These are phyloP conservation scores for Monosporascus ibericus DNA, from an alignment of 2,329 filamentous ascomycete species.

Conservation along the genomic window DNA sequence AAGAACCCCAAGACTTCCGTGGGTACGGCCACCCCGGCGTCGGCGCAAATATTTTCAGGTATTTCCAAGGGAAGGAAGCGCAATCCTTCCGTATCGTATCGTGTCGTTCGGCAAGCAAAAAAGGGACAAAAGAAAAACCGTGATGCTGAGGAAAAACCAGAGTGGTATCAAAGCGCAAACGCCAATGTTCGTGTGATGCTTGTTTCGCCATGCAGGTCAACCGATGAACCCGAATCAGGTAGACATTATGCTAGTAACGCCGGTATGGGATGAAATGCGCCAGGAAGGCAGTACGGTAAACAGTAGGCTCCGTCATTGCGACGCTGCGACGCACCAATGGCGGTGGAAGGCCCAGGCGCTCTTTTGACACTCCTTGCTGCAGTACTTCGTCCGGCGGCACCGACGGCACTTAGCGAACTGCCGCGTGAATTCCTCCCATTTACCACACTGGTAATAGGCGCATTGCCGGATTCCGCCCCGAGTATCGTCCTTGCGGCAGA, in stretches of 20 bases:
- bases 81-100: neutral
- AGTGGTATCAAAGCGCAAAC: slow-evolving; percentile 32
- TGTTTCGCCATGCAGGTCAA: slow-evolving; percentile 31
- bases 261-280: slow-evolving; percentile 20
- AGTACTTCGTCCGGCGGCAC: slow-evolving; percentile 95
- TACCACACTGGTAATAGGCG: slow-evolving; percentile 95
- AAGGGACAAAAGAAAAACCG: slow-evolving; percentile 25
- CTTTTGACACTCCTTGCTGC: slow-evolving; percentile 99
- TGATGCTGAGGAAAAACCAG: slow-evolving; percentile 28
- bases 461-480: slow-evolving; percentile 93
- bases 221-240: slow-evolving; percentile 26
- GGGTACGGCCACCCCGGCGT: neutral
- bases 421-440: slow-evolving; percentile 94
- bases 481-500: slow-evolving; percentile 95
- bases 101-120: neutral
- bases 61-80: neutral
- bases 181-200: slow-evolving; percentile 31
- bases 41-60: neutral
- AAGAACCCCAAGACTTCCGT: neutral
- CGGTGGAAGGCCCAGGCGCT: slow-evolving; percentile 97
- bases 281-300: slow-evolving; percentile 7
- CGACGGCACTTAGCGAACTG: slow-evolving; percentile 98
- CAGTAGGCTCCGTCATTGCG: slow-evolving; percentile 34
- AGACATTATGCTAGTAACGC: slow-evolving; percentile 31
- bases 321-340: slow-evolving; percentile 88